phyloP scores from a whole-genome alignment of 73 alveolate species.

The Tetrahymena elliotti region DNA sequence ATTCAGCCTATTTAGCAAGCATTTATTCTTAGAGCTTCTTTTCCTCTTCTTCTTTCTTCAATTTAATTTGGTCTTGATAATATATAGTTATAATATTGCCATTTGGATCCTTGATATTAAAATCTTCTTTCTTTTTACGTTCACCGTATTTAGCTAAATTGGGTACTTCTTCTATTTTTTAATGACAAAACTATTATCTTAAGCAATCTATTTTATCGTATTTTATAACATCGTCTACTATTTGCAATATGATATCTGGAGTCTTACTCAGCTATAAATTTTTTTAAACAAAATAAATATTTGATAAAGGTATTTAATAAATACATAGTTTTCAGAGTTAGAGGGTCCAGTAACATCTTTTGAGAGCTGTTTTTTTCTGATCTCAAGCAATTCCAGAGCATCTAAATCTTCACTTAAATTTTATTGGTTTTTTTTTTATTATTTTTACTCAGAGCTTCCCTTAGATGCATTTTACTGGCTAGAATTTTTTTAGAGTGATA shows the following conservation, averaged over 20 bases:
- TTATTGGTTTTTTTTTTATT: not conserved
- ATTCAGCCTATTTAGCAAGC: not conserved
- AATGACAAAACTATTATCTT: not conserved
- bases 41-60: not conserved
- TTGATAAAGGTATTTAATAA: not conserved
- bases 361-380: not conserved
- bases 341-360: not conserved
- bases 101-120: not conserved
- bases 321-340: not conserved
- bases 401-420: not conserved
- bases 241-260: not conserved
- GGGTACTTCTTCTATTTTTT: not conserved
- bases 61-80: not conserved
- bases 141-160: not conserved
- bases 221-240: not conserved
- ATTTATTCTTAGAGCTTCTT: not conserved
- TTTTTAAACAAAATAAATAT: not conserved
- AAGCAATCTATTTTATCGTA: not conserved
- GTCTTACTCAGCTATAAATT: not conserved
- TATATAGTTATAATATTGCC: not conserved
- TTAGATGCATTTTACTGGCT: not conserved
- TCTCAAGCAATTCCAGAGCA: not conserved
- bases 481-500: not conserved
- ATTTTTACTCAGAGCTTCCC: not conserved
- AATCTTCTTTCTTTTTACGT: not conserved